phyloP scores from a whole-genome alignment of 2,329 filamentous ascomycete species.

The Xenosphaeropsis pyriputrescens region DNA sequence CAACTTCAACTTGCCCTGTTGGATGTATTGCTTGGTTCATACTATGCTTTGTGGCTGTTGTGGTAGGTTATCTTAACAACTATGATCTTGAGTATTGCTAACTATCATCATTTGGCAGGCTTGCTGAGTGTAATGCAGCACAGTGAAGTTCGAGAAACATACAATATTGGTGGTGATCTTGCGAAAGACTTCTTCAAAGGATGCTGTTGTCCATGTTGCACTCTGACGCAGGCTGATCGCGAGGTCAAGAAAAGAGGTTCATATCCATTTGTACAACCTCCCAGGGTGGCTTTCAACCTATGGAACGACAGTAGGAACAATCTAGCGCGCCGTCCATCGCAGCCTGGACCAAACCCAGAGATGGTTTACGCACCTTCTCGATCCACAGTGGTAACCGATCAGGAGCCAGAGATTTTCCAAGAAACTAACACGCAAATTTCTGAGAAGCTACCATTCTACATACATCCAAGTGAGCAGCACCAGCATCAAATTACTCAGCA shows the following conservation, averaged over 20 bases:
- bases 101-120: neutral
- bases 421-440: too few species aligned
- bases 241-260: constrained; percentile 17
- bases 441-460: too few species aligned
- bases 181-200: constrained; percentile 18
- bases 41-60: constrained; percentile 6
- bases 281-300: too few species aligned
- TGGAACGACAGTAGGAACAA: too few species aligned
- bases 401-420: too few species aligned
- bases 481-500: too few species aligned
- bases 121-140: constrained; percentile 13
- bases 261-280: too few species aligned
- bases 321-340: too few species aligned
- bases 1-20: constrained; percentile 23
- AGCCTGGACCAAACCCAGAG: too few species aligned
- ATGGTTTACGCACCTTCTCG: too few species aligned
- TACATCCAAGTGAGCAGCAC: too few species aligned
- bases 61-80: constrained; percentile 2
- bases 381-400: too few species aligned
- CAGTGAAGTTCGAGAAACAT: constrained; percentile 23
- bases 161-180: constrained; percentile 24
- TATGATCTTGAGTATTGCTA: neutral
- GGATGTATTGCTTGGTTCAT: constrained; percentile 16
- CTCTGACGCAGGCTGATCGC: constrained; percentile 26
- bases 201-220: constrained; percentile 25